Percentiles rank a stretch among this genome's conserved stretches.
phyloP scores from a whole-genome alignment of 331 rosid genomes.

The Saraca asoca region DNA sequence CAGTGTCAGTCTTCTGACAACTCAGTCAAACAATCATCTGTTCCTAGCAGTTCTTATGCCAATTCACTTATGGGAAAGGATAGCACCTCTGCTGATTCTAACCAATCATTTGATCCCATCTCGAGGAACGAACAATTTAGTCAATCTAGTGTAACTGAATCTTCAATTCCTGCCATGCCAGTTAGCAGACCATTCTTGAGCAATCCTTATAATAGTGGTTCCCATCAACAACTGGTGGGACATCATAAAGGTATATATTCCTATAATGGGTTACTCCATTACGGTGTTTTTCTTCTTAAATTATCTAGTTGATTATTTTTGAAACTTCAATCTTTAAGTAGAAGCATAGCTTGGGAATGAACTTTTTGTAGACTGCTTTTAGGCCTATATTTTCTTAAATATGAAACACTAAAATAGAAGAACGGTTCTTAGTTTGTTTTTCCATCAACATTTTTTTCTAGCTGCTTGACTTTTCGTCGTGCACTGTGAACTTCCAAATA shows the following conservation, averaged over 20 bases:
- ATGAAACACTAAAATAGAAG: background rate
- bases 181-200: constrained; percentile 53
- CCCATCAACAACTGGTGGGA: constrained; percentile 70
- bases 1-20: constrained; percentile 65
- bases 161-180: constrained; percentile 52
- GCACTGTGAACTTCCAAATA: background rate
- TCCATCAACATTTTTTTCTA: background rate
- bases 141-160: constrained; percentile 54
- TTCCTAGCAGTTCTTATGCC: constrained; percentile 50
- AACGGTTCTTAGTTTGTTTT: background rate
- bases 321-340: background rate
- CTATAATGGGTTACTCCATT: constrained; percentile 2
- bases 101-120: constrained; percentile 54
- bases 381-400: background rate
- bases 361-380: constrained; percentile 10
- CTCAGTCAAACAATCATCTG: constrained; percentile 52
- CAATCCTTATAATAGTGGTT: constrained; percentile 60
- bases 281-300: background rate
- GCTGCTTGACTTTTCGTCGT: constrained; percentile 3
- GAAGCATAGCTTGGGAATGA: background rate
- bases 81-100: constrained; percentile 57
- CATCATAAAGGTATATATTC: constrained; percentile 80
- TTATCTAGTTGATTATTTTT: background rate
- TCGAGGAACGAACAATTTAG: constrained; percentile 58
- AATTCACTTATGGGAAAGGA: constrained; percentile 58